These are phyloP conservation scores for Penicillium desertorum DNA, from an alignment of 495 filamentous ascomycete species.

Conservation along the genomic window DNA sequence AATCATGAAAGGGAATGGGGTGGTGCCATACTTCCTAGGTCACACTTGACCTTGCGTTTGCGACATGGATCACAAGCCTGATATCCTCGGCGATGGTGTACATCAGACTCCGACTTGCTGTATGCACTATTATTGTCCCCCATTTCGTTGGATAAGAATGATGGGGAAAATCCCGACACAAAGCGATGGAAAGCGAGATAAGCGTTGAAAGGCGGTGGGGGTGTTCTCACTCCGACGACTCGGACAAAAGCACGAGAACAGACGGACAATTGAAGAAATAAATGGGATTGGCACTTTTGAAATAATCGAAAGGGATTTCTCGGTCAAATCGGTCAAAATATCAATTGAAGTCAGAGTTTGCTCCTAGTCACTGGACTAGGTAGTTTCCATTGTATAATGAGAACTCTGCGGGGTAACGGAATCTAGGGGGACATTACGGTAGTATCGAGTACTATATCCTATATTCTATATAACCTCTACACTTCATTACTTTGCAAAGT, in stretches of 20 bases:
- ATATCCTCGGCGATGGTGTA: slow-evolving; percentile 71
- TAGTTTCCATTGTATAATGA: slow-evolving; percentile 13
- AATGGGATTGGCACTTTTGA: neutral
- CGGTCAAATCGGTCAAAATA: neutral
- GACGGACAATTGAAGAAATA: neutral
- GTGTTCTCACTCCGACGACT: slow-evolving; percentile 16
- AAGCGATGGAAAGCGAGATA: slow-evolving; percentile 51
- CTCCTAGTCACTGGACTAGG: neutral
- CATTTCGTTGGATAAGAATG: slow-evolving; percentile 31
- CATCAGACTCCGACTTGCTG: slow-evolving; percentile 36
- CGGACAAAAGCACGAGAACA: slow-evolving; percentile 6
- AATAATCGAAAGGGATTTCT: neutral
- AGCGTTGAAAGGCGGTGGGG: slow-evolving; percentile 42
- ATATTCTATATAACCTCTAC: neutral
- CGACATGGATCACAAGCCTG: slow-evolving; percentile 91
- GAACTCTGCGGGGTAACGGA: slow-evolving; percentile 13
- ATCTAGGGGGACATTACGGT: neutral
- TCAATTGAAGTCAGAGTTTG: slow-evolving; percentile 4
- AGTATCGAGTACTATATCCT: neutral
- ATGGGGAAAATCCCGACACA: slow-evolving; percentile 28
- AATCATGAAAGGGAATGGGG: slow-evolving; percentile 2
- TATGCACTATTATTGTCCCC: slow-evolving; percentile 29
- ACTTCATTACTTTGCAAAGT: neutral
- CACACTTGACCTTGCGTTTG: slow-evolving; percentile 88
- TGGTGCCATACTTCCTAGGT: slow-evolving; percentile 65